Percentiles rank a stretch among this genome's conserved stretches.
These are phyloP conservation scores for Biscogniauxia marginata DNA, from an alignment of 2,329 filamentous ascomycete species.

Conservation along the genomic window DNA sequence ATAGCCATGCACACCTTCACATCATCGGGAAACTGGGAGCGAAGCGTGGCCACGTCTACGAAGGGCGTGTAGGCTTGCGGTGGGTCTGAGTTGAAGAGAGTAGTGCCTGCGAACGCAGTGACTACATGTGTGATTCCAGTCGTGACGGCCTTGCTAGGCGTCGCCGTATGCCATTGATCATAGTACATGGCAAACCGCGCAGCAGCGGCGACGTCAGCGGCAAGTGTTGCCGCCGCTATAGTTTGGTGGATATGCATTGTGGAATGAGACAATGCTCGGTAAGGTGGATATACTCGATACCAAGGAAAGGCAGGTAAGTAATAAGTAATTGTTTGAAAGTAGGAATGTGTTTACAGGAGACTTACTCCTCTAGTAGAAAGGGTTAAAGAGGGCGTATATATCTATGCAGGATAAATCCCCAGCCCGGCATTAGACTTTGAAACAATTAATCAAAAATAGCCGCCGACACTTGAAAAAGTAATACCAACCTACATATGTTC, in stretches of 20 bases:
- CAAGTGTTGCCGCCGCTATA: constrained; percentile 12
- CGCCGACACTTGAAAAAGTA: not conserved
- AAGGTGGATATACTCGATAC: constrained; percentile 1
- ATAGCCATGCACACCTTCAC: constrained; percentile 70
- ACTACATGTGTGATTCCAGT: constrained; percentile 32
- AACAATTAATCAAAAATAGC: too few relatives aligned
- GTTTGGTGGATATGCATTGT: constrained; percentile 23
- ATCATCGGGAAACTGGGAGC: constrained; percentile 45
- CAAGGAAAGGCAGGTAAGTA: not conserved
- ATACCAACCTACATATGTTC: not conserved
- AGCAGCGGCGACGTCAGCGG: constrained; percentile 15
- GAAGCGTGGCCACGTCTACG: constrained; percentile 31
- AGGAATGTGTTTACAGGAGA: too few relatives aligned
- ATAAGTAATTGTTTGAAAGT: not conserved
- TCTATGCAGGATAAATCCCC: too few relatives aligned
- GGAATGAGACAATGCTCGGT: not conserved
- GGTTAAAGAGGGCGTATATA: too few relatives aligned
- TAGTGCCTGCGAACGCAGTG: constrained; percentile 29
- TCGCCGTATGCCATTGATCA: constrained; percentile 27
- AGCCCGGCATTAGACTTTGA: too few relatives aligned
- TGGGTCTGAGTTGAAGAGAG: constrained; percentile 27
- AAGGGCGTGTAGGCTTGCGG: constrained; percentile 24
- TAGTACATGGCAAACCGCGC: constrained; percentile 29
- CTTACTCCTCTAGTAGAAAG: too few relatives aligned
- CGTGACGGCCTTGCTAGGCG: constrained; percentile 16